Evolutionary conservation across 495 filamentous ascomycete genomes (phyloP).

Genomic region (Margaritispora aquatica): DNA sequence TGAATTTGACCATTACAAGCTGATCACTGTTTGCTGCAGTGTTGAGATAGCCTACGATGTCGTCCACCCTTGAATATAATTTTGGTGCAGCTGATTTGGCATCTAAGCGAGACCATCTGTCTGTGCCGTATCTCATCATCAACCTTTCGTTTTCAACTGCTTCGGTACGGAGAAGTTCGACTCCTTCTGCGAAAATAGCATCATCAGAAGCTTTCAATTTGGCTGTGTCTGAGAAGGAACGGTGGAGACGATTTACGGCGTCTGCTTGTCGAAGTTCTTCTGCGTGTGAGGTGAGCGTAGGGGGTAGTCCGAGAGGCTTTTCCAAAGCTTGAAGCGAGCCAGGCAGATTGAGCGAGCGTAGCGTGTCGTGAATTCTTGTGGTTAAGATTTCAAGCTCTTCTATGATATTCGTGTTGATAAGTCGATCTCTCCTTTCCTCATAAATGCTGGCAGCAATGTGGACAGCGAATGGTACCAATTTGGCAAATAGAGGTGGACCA

Average conservation of each 20-base stretch:
- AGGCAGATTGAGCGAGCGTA: constrained; percentile 81
- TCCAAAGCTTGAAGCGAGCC: constrained; percentile 92
- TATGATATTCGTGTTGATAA: constrained; percentile 81
- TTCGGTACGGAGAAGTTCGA: constrained; percentile 68
- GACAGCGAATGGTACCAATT: constrained; percentile 91
- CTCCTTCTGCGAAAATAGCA: constrained; percentile 74
- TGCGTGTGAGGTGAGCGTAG: constrained; percentile 76
- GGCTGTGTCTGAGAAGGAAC: constrained; percentile 76
- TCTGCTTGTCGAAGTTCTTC: constrained; percentile 95
- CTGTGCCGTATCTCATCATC: constrained; percentile 77
- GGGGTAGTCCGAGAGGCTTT: constrained; percentile 89
- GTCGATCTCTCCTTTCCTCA: constrained; percentile 79
- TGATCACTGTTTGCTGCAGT: constrained; percentile 79
- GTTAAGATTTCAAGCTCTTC: constrained; percentile 80
- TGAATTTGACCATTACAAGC: constrained; percentile 72
- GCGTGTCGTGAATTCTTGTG: constrained; percentile 68
- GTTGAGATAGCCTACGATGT: constrained; percentile 84
- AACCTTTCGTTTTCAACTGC: constrained; percentile 74
- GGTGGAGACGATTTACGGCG: constrained; percentile 65
- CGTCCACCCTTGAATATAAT: constrained; percentile 65
- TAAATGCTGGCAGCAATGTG: constrained; percentile 95
- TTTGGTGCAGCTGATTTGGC: constrained; percentile 66
- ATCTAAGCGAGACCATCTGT: constrained; percentile 69
- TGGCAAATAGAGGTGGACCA: constrained; percentile 80
- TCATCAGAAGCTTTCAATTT: constrained; percentile 74